Conservation (phyloP, 305 asterid genomes). For the Andrographis paniculata region DNA sequence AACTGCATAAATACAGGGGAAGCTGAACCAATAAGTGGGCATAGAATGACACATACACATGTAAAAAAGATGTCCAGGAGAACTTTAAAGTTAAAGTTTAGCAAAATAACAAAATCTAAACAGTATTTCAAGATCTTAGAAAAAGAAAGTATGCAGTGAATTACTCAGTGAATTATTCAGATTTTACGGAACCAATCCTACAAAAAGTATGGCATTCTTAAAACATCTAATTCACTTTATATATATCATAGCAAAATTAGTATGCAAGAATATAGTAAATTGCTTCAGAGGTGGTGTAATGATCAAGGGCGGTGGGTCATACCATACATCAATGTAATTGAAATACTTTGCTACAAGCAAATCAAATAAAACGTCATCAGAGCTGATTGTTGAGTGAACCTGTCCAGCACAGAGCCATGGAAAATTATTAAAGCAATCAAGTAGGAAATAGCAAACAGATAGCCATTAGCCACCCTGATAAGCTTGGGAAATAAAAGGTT, state of each 20-base stretch:
- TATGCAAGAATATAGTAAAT: not conserved
- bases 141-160: no score
- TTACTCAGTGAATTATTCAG: no score
- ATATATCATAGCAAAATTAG: not conserved
- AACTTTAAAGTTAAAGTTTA: no score
- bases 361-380: conserved; percentile 47
- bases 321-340: conserved; percentile 75
- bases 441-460: conserved; percentile 9
- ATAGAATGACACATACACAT: no score
- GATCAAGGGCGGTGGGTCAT: conserved; percentile 19
- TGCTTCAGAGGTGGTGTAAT: conserved; percentile 4
- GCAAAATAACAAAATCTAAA: no score
- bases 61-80: no score
- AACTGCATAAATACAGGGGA: no score
- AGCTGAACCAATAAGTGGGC: no score
- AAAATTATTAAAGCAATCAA: not conserved
- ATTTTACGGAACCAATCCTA: no score
- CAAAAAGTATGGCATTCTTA: no score
- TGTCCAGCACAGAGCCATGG: conserved; percentile 19
- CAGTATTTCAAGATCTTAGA: no score
- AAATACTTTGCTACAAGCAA: conserved; percentile 63
- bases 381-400: conserved; percentile 46
- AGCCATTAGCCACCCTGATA: conserved; percentile 1
- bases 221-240: no score
- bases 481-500: not conserved